Conservation (phyloP, 129 eudicot species). For the Smallanthus sonchifolius region DNA sequence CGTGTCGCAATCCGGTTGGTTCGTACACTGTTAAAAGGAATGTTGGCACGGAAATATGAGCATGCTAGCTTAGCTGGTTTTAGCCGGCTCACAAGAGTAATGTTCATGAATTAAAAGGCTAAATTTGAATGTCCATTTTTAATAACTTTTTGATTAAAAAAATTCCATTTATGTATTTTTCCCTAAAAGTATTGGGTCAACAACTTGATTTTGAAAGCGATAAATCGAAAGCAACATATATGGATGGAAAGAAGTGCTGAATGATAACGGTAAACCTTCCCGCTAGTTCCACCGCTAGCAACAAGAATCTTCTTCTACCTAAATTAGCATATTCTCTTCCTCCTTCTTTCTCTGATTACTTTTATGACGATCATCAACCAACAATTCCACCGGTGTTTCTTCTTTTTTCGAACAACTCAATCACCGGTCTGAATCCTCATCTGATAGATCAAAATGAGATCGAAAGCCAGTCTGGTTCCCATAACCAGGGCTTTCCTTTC, state of each 20-base stretch:
- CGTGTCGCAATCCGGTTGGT: too few relatives aligned
- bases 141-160: too few relatives aligned
- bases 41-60: too few relatives aligned
- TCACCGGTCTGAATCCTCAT: neutral
- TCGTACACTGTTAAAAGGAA: too few relatives aligned
- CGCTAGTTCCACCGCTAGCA: neutral
- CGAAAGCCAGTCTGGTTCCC: conserved; percentile 65
- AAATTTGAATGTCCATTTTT: too few relatives aligned
- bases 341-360: neutral
- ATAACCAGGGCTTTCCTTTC: conserved; percentile 71
- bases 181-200: too few relatives aligned
- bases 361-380: neutral
- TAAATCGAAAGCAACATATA: neutral
- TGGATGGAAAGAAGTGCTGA: neutral
- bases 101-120: too few relatives aligned
- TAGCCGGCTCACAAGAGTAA: too few relatives aligned
- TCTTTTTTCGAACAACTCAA: neutral
- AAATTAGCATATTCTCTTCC: conserved; percentile 26
- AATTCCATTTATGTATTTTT: too few relatives aligned
- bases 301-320: conserved; percentile 30
- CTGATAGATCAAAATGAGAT: conserved; percentile 33
- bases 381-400: neutral
- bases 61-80: too few relatives aligned
- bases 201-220: neutral
- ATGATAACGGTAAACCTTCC: conserved; percentile 13